Percentiles rank a stretch among this genome's conserved stretches.
Evolutionary conservation across 306 rosid species (phyloP).

Genomic region (cucumber (Cucumis sativus)): DNA sequence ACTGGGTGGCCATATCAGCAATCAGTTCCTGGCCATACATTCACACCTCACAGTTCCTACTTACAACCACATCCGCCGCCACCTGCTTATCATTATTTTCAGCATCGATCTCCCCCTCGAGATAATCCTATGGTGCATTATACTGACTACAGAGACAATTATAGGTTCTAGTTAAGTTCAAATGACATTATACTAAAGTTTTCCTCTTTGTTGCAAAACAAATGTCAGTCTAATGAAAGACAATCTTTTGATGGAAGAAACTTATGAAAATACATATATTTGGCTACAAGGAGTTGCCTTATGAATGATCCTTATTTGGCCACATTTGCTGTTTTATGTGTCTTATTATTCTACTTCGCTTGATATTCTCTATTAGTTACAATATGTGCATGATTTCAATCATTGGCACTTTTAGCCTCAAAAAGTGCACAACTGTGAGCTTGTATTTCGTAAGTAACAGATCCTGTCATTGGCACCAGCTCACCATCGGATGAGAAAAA

Average conservation of each 20-base stretch:
- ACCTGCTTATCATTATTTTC: neutral
- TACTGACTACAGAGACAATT: neutral
- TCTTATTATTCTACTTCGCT: neutral
- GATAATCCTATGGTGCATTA: conserved; percentile 3
- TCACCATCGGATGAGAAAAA: conserved; percentile 49
- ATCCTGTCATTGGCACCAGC: conserved; percentile 24
- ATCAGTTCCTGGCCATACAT: neutral
- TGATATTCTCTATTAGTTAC: neutral
- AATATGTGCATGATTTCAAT: conserved; percentile 3
- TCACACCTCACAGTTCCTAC: conserved; percentile 1
- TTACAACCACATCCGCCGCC: neutral
- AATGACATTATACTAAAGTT: neutral
- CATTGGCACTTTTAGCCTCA: conserved; percentile 35
- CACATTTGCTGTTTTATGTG: neutral
- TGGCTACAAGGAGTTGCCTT: neutral
- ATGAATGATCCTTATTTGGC: neutral
- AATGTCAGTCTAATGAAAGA: neutral
- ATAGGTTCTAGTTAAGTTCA: neutral
- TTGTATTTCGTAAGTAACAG: conserved; percentile 37
- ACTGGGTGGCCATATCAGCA: neutral
- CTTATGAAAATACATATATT: neutral
- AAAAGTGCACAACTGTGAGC: conserved; percentile 60
- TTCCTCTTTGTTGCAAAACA: neutral
- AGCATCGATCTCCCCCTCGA: neutral
- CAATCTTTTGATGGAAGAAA: neutral